Conservation (phyloP, 2,329 filamentous ascomycete genomes). For the Cordyceps fumosorosea region DNA sequence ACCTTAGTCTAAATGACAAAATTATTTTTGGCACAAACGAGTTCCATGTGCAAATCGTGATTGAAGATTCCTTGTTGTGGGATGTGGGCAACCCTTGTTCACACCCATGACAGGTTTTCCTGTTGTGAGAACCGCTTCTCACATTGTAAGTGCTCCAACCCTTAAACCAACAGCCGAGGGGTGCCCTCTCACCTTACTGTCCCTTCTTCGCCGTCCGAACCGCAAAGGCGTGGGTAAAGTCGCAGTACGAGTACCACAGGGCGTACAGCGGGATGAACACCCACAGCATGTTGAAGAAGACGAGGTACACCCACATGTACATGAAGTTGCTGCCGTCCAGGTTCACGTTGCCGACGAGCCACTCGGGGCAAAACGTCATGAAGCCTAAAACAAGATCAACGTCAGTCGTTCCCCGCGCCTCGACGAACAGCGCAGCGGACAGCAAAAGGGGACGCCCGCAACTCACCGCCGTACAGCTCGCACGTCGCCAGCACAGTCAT, state of each 20-base stretch:
- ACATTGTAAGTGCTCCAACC: background rate
- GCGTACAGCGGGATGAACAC: conserved; percentile 56
- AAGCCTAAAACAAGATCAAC: conserved; percentile 39
- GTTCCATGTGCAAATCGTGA: background rate
- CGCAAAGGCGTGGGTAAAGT: conserved; percentile 49
- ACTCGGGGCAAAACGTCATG: conserved; percentile 67
- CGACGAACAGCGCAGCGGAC: background rate
- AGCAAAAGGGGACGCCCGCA: too few species aligned
- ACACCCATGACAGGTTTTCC: background rate
- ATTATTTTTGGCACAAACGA: background rate
- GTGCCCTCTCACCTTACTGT: conserved; percentile 14
- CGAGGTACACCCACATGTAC: conserved; percentile 60
- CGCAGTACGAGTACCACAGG: conserved; percentile 46
- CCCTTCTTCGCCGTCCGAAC: conserved; percentile 26
- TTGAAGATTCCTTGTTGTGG: background rate
- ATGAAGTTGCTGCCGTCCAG: conserved; percentile 61
- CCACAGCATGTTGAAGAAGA: conserved; percentile 65
- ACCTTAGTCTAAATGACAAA: conserved; percentile 5
- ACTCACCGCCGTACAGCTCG: conserved; percentile 57
- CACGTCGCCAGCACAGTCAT: conserved; percentile 60
- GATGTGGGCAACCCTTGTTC: background rate
- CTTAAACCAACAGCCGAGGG: background rate
- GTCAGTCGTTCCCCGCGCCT: too few species aligned
- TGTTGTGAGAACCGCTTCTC: background rate
- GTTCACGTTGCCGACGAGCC: conserved; percentile 55